These are phyloP conservation scores for Fusarium setosum DNA, from an alignment of 2,329 filamentous ascomycete genomes.

Conservation along the genomic window DNA sequence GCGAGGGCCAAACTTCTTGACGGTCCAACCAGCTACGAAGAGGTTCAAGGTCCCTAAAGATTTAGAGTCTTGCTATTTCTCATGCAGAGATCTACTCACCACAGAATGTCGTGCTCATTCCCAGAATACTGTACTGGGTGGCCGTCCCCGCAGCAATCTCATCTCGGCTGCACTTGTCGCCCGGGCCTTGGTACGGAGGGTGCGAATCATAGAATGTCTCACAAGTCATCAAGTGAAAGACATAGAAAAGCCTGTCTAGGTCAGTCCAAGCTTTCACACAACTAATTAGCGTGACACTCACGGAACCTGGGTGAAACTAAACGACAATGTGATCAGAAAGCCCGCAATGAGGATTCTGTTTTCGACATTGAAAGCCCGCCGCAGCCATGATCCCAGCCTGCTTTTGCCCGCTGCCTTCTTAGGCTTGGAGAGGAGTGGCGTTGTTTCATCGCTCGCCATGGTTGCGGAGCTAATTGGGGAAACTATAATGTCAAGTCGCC, in stretches of 20 bases:
- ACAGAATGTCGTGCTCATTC: slow-evolving; percentile 75
- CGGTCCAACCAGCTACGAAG: slow-evolving; percentile 74
- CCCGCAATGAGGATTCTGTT: slow-evolving; percentile 67
- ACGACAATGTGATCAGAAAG: slow-evolving; percentile 67
- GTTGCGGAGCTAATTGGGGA: background rate
- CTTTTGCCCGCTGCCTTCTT: slow-evolving; percentile 14
- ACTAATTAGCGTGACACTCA: slow-evolving; percentile 42
- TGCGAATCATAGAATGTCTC: slow-evolving; percentile 74
- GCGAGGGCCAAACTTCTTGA: slow-evolving; percentile 74
- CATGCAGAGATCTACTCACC: slow-evolving; percentile 50
- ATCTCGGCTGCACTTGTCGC: slow-evolving; percentile 68
- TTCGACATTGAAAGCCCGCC: slow-evolving; percentile 44
- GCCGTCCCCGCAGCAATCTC: slow-evolving; percentile 75
- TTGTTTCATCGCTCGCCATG: slow-evolving; percentile 39
- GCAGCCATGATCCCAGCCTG: slow-evolving; percentile 25
- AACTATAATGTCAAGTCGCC: slow-evolving; percentile 2
- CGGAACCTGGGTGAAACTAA: slow-evolving; percentile 63
- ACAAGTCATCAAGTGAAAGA: slow-evolving; percentile 79
- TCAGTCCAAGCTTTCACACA: background rate
- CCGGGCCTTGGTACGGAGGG: slow-evolving; percentile 57
- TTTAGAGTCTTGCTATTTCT: fast-evolving
- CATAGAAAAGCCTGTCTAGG: slow-evolving; percentile 62
- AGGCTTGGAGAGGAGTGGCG: slow-evolving; percentile 37
- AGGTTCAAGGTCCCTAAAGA: slow-evolving; percentile 50
- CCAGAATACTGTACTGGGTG: slow-evolving; percentile 71